Conservation (phyloP, 805 yeast species). For the Teunomyces aglyptinius region DNA sequence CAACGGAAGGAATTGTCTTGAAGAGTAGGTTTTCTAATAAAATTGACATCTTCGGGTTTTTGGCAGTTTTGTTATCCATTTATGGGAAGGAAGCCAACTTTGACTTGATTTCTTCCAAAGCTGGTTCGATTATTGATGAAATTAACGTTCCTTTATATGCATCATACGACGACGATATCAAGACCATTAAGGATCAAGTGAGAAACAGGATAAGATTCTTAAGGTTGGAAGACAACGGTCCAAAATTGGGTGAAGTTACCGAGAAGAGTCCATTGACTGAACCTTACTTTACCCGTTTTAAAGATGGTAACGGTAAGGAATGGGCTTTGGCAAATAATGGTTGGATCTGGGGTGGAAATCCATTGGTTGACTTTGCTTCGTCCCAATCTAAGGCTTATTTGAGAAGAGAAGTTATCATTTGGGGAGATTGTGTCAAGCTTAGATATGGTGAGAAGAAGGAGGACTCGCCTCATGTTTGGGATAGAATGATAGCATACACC, state of each 20-base stretch:
- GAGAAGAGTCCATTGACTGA: constrained; percentile 65
- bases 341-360: constrained; percentile 98
- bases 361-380: constrained; percentile 91
- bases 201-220: constrained; percentile 73
- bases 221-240: constrained; percentile 80
- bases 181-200: constrained; percentile 64
- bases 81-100: constrained; percentile 12
- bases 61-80: constrained; percentile 34
- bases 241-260: constrained; percentile 65
- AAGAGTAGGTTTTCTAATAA: constrained; percentile 53
- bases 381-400: constrained; percentile 73
- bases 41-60: constrained; percentile 50
- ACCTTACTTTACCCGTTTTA: constrained; percentile 80
- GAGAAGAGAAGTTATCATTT: constrained; percentile 88
- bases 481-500: constrained; percentile 78
- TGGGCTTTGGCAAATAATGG: constrained; percentile 92
- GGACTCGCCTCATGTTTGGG: constrained; percentile 90
- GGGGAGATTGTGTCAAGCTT: constrained; percentile 96
- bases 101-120: constrained; percentile 31
- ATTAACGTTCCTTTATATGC: constrained; percentile 71
- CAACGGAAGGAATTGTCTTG: constrained; percentile 45
- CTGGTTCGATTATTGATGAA: constrained; percentile 63
- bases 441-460: constrained; percentile 75
- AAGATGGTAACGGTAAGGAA: constrained; percentile 47
- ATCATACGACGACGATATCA: constrained; percentile 72